phyloP scores from a whole-genome alignment of 2,329 filamentous ascomycete genomes.

The Gremmenia infestans region DNA sequence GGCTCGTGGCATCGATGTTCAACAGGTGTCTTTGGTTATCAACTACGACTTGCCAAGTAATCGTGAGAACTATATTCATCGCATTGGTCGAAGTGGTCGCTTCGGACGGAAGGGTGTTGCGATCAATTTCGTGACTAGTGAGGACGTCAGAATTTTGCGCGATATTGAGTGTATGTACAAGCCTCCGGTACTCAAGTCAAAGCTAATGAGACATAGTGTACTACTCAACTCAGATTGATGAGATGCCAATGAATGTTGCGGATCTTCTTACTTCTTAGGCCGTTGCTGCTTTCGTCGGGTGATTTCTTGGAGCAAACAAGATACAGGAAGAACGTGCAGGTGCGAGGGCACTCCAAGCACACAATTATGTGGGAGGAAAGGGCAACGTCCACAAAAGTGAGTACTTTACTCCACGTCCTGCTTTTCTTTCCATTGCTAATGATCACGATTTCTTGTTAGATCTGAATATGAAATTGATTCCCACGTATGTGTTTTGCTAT shows the following conservation, averaged over 20 bases:
- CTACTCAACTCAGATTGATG: slow-evolving; percentile 74
- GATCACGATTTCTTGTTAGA: not conserved
- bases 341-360: slow-evolving; percentile 19
- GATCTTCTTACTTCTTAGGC: slow-evolving; percentile 29
- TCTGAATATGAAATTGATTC: slow-evolving; percentile 1
- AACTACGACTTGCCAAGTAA: slow-evolving; percentile 98
- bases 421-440: not conserved
- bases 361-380: slow-evolving; percentile 27
- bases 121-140: slow-evolving; percentile 98
- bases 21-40: slow-evolving; percentile 96
- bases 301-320: not conserved
- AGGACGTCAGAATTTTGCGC: slow-evolving; percentile 93
- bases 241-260: slow-evolving; percentile 75
- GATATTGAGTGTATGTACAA: slow-evolving; percentile 80
- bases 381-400: slow-evolving; percentile 26
- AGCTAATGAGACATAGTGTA: slow-evolving; percentile 47
- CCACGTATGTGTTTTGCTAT: not conserved
- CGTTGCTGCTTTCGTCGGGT: not conserved
- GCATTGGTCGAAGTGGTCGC: slow-evolving; percentile 90
- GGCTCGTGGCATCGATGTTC: slow-evolving; percentile 97
- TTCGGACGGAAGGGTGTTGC: slow-evolving; percentile 98
- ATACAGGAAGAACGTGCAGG: not conserved
- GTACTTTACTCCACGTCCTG: not conserved
- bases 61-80: slow-evolving; percentile 99
- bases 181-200: not conserved